Percentiles rank a stretch among this genome's conserved stretches.
Evolutionary conservation across 2,329 filamentous ascomycete genomes (phyloP).

Genomic region (Aspergillus phoenicis): DNA sequence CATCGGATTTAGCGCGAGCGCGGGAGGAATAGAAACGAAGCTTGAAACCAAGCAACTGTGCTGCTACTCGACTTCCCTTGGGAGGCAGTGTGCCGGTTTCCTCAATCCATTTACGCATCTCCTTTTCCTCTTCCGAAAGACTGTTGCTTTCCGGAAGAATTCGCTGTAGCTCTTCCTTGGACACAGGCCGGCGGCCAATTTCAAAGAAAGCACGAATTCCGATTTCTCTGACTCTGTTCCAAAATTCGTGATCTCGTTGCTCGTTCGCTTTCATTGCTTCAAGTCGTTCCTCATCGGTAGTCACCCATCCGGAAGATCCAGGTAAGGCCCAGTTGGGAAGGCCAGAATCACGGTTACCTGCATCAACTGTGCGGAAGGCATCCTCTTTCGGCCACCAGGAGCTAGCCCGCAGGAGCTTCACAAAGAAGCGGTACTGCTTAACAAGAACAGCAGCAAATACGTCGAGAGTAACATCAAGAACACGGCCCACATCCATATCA

Average conservation of each 20-base stretch:
- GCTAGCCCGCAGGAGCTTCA: slow-evolving; percentile 86
- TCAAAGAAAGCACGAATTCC: slow-evolving; percentile 88
- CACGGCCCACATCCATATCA: slow-evolving; percentile 91
- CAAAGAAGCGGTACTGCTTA: slow-evolving; percentile 90
- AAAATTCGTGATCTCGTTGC: slow-evolving; percentile 74
- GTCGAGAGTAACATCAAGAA: slow-evolving; percentile 90
- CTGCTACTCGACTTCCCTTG: slow-evolving; percentile 84
- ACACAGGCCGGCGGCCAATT: slow-evolving; percentile 71
- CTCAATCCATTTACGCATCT: slow-evolving; percentile 73
- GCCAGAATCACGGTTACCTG: slow-evolving; percentile 52
- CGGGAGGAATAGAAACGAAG: slow-evolving; percentile 89
- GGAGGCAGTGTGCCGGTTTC: slow-evolving; percentile 81
- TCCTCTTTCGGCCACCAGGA: slow-evolving; percentile 91
- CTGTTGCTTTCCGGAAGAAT: slow-evolving; percentile 46
- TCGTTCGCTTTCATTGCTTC: slow-evolving; percentile 60
- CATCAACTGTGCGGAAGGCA: slow-evolving; percentile 45
- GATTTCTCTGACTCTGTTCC: slow-evolving; percentile 73
- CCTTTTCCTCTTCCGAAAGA: slow-evolving; percentile 53
- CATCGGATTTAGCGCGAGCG: slow-evolving; percentile 72
- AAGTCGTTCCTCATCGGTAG: slow-evolving; percentile 69
- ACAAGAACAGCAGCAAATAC: slow-evolving; percentile 92
- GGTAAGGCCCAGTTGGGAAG: slow-evolving; percentile 87
- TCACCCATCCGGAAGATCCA: slow-evolving; percentile 63
- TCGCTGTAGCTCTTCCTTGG: slow-evolving; percentile 59
- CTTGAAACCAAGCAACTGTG: slow-evolving; percentile 95